These are phyloP conservation scores for Myrica gale DNA, from an alignment of 306 rosid species.

Conservation along the genomic window DNA sequence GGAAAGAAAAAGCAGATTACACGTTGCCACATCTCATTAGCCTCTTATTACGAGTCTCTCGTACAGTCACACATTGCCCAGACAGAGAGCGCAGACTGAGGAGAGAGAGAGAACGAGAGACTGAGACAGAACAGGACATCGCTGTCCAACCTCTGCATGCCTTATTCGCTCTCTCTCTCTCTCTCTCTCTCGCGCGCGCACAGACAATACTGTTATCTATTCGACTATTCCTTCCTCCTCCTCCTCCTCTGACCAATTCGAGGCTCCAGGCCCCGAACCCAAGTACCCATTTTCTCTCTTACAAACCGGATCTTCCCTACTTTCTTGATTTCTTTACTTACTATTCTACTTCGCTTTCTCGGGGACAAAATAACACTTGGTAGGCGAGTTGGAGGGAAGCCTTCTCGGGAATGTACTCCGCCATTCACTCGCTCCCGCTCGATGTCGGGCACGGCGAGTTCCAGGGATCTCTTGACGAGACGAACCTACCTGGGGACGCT, in stretches of 20 bases:
- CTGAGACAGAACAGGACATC: constrained; percentile 44
- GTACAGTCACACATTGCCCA: constrained; percentile 18
- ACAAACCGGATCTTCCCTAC: constrained; percentile 15
- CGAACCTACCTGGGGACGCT: constrained; percentile 55
- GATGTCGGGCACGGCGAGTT: constrained; percentile 50
- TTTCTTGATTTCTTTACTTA: background rate
- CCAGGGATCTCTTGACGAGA: constrained; percentile 53
- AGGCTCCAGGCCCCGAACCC: constrained; percentile 42
- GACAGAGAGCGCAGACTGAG: constrained; percentile 9
- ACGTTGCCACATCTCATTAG: constrained; percentile 17
- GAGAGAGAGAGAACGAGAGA: constrained; percentile 20
- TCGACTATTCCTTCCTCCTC: background rate
- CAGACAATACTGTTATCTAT: constrained; percentile 1
- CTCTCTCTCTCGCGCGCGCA: background rate
- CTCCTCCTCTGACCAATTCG: constrained; percentile 8
- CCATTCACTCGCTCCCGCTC: constrained; percentile 48
- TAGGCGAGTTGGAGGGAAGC: constrained; percentile 33
- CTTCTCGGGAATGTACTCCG: constrained; percentile 43
- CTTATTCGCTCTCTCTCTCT: constrained; percentile 6
- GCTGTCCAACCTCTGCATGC: constrained; percentile 45
- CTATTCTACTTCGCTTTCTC: background rate
- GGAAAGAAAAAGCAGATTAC: background rate
- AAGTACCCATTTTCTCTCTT: constrained; percentile 23
- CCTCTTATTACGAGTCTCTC: background rate
- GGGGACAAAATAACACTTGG: constrained; percentile 6